phyloP scores from a whole-genome alignment of 768 basidiomycete genomes.

The Naganishia vishniacii region DNA sequence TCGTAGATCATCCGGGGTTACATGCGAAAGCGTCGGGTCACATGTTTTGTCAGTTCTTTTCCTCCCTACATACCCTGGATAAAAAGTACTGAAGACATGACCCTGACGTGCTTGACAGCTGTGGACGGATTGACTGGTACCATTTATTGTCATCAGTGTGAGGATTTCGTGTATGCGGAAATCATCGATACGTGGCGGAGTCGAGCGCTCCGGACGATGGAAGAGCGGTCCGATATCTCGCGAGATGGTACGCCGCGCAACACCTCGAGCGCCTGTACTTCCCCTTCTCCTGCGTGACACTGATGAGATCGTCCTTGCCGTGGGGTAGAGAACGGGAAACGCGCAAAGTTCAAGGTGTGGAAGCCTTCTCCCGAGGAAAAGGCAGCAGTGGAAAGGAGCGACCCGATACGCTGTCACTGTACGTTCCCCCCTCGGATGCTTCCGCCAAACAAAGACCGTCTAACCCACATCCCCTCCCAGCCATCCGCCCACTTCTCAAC shows the following conservation, averaged over 20 bases:
- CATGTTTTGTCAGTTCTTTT: conserved; percentile 58
- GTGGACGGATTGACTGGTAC: conserved; percentile 68
- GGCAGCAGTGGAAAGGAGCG: background rate
- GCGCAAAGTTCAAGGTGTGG: conserved; percentile 6
- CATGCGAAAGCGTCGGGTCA: conserved; percentile 62
- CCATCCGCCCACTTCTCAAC: conserved; percentile 77
- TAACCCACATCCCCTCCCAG: conserved; percentile 48
- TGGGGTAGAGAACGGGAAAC: conserved; percentile 30
- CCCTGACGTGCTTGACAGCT: conserved; percentile 52
- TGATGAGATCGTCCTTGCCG: too few relatives aligned
- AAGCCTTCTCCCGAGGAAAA: background rate
- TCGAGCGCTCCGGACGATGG: conserved; percentile 54
- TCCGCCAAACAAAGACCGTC: too few relatives aligned
- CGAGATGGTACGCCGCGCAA: too few relatives aligned
- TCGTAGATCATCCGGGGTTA: conserved; percentile 13
- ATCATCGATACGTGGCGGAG: conserved; percentile 54
- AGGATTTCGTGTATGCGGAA: conserved; percentile 66
- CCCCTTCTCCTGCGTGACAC: background rate
- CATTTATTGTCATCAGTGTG: conserved; percentile 67
- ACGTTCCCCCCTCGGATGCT: background rate
- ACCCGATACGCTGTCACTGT: conserved; percentile 54
- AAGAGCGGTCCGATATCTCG: conserved; percentile 53
- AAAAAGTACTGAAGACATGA: background rate
- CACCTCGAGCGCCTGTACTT: conserved; percentile 6
- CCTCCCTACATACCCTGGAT: too few relatives aligned